Percentiles rank a stretch among this genome's conserved stretches.
Evolutionary conservation across 169 alveolate species (phyloP).

Genomic region (Cryptosporidium meleagridis): DNA sequence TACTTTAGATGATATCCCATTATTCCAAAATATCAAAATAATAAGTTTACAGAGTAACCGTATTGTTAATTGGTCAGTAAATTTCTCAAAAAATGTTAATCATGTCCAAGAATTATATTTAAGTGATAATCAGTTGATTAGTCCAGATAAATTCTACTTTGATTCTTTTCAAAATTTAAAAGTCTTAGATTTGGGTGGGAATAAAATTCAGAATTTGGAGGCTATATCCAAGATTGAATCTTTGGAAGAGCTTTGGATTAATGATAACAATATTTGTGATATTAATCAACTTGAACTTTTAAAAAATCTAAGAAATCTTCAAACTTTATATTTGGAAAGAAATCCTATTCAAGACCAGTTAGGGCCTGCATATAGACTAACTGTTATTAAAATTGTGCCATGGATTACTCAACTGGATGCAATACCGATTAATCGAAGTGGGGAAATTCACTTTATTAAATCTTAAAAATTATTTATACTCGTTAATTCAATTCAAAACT

Average conservation of each 20-base stretch:
- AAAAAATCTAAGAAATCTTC: conserved; percentile 75
- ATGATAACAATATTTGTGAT: conserved; percentile 80
- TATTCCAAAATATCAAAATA: conserved; percentile 79
- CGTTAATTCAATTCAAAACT: neutral
- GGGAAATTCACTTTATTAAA: neutral
- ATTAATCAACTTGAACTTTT: conserved; percentile 78
- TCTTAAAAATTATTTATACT: neutral
- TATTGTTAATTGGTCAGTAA: conserved; percentile 80
- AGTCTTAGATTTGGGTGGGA: conserved; percentile 84
- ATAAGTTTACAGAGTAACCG: conserved; percentile 86
- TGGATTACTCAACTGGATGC: conserved; percentile 71
- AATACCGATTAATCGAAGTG: conserved; percentile 46
- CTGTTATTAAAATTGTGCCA: conserved; percentile 82
- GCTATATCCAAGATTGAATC: conserved; percentile 76
- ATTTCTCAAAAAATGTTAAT: conserved; percentile 75
- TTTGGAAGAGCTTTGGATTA: conserved; percentile 86
- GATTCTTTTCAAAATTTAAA: conserved; percentile 61
- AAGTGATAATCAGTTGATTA: conserved; percentile 82
- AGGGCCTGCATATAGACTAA: conserved; percentile 84
- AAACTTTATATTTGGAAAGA: conserved; percentile 84
- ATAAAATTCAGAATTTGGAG: conserved; percentile 78
- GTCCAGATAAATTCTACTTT: conserved; percentile 76
- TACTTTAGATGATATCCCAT: conserved; percentile 77
- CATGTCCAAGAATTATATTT: conserved; percentile 81
- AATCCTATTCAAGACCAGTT: conserved; percentile 83